phyloP scores from a whole-genome alignment of 2,329 filamentous ascomycete species.

The Metarhizium brunneum region DNA sequence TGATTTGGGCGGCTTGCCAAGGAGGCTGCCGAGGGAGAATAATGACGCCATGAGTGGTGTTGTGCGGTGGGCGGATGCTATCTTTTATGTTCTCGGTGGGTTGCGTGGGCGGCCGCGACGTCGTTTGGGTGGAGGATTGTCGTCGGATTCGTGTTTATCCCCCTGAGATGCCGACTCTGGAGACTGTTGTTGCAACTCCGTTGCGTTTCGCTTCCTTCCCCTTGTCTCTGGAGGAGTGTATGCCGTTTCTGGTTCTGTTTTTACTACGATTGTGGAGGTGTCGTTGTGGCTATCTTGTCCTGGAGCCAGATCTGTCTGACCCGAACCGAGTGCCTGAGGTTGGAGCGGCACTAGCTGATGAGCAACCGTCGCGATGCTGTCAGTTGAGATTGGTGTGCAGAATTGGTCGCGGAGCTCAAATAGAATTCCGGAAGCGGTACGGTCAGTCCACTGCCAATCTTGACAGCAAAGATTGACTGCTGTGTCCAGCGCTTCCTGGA shows the following conservation, averaged over 20 bases:
- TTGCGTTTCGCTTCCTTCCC: neutral
- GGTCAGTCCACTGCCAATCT: neutral
- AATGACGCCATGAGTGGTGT: conserved; percentile 17
- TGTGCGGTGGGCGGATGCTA: neutral
- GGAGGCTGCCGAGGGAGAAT: conserved; percentile 20
- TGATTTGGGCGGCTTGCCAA: conserved; percentile 15
- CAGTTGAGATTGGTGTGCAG: neutral
- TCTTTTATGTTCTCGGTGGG: conserved; percentile 1
- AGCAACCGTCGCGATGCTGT: neutral
- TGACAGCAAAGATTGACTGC: neutral
- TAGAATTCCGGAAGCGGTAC: too few relatives aligned
- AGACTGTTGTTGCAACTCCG: neutral
- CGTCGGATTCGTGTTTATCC: too few relatives aligned
- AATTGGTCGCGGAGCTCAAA: neutral
- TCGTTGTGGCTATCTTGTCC: neutral
- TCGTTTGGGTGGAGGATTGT: neutral
- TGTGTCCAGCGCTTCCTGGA: conserved; percentile 2
- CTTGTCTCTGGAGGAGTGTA: neutral
- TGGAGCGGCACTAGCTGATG: neutral
- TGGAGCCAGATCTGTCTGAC: neutral
- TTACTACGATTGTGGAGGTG: neutral
- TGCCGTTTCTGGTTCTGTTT: neutral
- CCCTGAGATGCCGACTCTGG: too few relatives aligned
- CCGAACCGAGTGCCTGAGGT: neutral
- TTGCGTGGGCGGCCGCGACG: neutral